A percentile compares a stretch with the other conserved stretches of the same genome.
Conservation (phyloP, 2,329 filamentous ascomycete genomes). For the Xylaria sp. region DNA sequence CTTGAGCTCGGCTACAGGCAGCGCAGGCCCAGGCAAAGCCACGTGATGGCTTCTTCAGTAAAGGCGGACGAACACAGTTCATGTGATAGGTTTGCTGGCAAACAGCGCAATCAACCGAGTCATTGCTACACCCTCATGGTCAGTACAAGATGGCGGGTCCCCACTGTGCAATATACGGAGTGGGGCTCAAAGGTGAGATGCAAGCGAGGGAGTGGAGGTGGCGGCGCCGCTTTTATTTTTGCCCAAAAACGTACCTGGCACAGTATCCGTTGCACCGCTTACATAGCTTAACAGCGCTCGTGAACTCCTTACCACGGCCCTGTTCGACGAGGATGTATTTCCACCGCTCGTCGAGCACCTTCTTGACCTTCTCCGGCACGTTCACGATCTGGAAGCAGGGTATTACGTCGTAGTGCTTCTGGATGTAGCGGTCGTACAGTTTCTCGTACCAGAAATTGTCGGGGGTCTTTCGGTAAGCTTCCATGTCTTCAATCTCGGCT, state of each 20-base stretch:
- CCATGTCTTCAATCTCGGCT: slow-evolving; percentile 83
- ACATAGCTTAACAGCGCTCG: slow-evolving; percentile 94
- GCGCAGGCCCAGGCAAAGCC: slow-evolving; percentile 99
- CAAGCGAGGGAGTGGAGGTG: slow-evolving; percentile 31
- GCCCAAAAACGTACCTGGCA: slow-evolving; percentile 74
- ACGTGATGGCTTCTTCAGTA: slow-evolving; percentile 95
- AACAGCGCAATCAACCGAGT: slow-evolving; percentile 97
- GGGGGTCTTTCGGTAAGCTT: slow-evolving; percentile 83
- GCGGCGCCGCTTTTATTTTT: slow-evolving; percentile 34
- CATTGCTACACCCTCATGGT: slow-evolving; percentile 68
- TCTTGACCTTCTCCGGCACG: slow-evolving; percentile 93
- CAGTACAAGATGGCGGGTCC: slow-evolving; percentile 29
- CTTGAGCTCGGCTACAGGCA: slow-evolving; percentile 94
- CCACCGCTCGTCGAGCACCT: slow-evolving; percentile 95
- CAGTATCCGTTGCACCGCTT: slow-evolving; percentile 93
- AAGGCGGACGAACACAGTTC: slow-evolving; percentile 92
- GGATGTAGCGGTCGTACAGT: slow-evolving; percentile 97
- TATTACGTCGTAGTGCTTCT: slow-evolving; percentile 97
- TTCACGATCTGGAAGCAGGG: slow-evolving; percentile 94
- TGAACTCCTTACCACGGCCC: slow-evolving; percentile 92
- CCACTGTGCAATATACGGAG: slow-evolving; percentile 37
- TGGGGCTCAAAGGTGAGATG: slow-evolving; percentile 23
- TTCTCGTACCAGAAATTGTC: slow-evolving; percentile 98
- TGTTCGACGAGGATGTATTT: slow-evolving; percentile 95
- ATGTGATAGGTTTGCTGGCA: slow-evolving; percentile 97